Base-by-base conservation (phyloP, 2,329 filamentous ascomycete genomes). In the Aspergillus sp. region DNA sequence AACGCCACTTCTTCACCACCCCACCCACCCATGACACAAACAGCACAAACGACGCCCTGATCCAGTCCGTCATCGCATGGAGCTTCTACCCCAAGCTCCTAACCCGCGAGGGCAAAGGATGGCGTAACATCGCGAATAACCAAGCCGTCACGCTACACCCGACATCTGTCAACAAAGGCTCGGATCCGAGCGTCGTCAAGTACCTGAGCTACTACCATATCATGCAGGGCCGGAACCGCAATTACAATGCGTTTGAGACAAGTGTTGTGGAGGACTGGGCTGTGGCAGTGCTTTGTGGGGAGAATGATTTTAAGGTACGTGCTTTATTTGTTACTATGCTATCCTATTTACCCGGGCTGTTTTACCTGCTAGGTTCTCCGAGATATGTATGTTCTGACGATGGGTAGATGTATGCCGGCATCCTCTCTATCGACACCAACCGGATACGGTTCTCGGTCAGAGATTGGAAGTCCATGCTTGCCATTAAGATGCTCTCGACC, bases 161-260 rank as follows among this genome's bases (percentile, higher is more conserved):
- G 1, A 90, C 89, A 0, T 96, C 91, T 1, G 90, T 99, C 63
- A 98, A 98, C 73, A 92, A 92, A 69, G 83, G 81, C 11, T 62
- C 70, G 5, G 73, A 75, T n/a, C 41, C 62, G 1, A 62, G 69
- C 41, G 78, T 91, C 39, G 78, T 92, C 39, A 88, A 87, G 68
- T 98, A 91, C 86, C 78, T 99, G 44, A 95, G 90, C 0, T 99
- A 96, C 73, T 98, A 98, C 76, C 90, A 96, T 72, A 96, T 98
- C 62, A 96, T 98, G 91, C 93, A 97, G 73, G 89, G 89, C 3
- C 92, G 80, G 77, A 90, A 87, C 83, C 83, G 83, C 79, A 80
- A 71, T 66, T 91, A 93, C 64, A 96, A 96, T 63, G 95, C 95
- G 0, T 93, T 97, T 64, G 91, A 96, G 70, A 96, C 91, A 2